Base-by-base conservation (phyloP, 192 early-diverging fungal genomes). In the Coemansia sp. region DNA sequence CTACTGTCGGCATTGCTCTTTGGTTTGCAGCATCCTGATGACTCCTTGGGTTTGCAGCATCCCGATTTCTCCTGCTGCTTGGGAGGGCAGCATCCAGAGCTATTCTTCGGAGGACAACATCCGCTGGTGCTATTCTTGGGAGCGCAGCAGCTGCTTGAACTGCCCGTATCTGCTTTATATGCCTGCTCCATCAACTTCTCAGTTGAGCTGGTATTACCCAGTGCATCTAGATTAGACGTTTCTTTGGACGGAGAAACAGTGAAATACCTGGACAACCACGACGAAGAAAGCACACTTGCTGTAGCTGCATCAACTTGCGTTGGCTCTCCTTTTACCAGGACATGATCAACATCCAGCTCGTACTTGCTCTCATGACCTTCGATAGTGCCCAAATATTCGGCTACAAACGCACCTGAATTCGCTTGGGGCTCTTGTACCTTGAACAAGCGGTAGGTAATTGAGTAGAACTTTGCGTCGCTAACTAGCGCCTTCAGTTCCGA, bases 391-490 rank as follows among this genome's bases (percentile, higher is more conserved):
- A 50, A 26, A 42, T 63, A 63, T 7, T 37, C 19, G 26, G 61
- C 60, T 9, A 36, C 15, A 31, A 33, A 55, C 1, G 26, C 35
- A 7, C 18, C 26, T 13, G 5, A 12, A 6, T 33, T 19, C 12
- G n/a, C 9, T 0, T 11, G 6, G 3, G 6, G 35, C 20, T 33
- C 23, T 16, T 30, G 40, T 23, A 57, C 56, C 59, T 78, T 70
- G 44, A 78, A 78, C 55, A 78, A 53, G 0, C 74, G 63, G 36
- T 64, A 78, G 0, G 63, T 70, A 38, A 78, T 70, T 50, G 63
- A 66, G 50, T 45, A 65, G 46, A 70, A 78, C 40, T 54, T 54
- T 40, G 74, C 65, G 1, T 55, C 55, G 16, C 59, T 63, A 7
- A 78, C 68, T 36, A 78, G 59, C 13, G 57, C 59, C 5, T 47